Evolutionary conservation across 139 green algal species (phyloP), one percentile per base, ranked within the genome.

Genomic region (Chlamydomonas asymmetrica): DNA sequence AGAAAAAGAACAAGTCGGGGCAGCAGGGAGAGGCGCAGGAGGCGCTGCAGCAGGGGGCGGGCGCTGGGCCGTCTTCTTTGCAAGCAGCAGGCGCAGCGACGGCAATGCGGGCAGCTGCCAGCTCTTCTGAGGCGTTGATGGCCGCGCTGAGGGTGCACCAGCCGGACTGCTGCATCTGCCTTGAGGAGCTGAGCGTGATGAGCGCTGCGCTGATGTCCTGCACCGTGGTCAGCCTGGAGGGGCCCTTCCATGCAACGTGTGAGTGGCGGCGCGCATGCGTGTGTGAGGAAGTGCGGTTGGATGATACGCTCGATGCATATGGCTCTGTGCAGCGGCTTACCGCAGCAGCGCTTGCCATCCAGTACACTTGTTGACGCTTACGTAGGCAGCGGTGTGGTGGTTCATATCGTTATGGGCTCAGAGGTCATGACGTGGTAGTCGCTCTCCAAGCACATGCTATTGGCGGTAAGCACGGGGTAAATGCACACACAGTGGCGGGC

Each of bases 91-190:
- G n/a, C n/a, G n/a, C n/a, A n/a, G n/a, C n/a, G n/a, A n/a, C n/a
- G n/a, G n/a, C 25, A 27, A 39, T 4, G 2, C 25, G 25, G 2
- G 23, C 63, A 1, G 63, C 27, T 69, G 38, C 35, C 35, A 22
- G 4, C 63, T 7, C 38, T 4, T 7, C 37, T 38, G 38, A 16
- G 63, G 63, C 38, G 38, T 39, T 69, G 23, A 13, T 54, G 38
- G 63, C 38, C 7, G 63, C 63, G 63, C 23, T 69, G 25, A 25
- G 25, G 1, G 38, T 27, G 38, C 38, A 69, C 38, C 63, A 69
- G 38, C 63, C 63, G 18, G 63, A 69, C 63, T 69, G 63, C 63
- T 54, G 38, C 8, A 39, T 69, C 2, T 69, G 63, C 38, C 63
- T 69, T 25, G 37, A 69, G 63, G 63, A 54, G 63, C 63, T 52